phyloP scores from a whole-genome alignment of 2,329 filamentous ascomycete genomes.

The Teratosphaeria destructans region DNA sequence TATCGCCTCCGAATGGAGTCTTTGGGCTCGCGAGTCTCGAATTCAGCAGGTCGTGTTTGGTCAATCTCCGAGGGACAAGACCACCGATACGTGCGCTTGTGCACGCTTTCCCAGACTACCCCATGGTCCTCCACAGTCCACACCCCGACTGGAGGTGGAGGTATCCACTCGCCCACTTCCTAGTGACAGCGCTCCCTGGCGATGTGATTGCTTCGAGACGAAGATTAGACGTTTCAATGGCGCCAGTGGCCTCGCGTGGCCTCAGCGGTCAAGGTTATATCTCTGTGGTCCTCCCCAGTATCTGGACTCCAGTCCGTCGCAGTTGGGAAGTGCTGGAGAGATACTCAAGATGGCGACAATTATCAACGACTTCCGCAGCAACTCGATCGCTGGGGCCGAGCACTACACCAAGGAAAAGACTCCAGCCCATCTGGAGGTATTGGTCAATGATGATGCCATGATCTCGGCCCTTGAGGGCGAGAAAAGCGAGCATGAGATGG shows the following conservation, averaged over 20 bases:
- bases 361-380: neutral
- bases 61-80: no score
- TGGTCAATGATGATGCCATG: conserved; percentile 29
- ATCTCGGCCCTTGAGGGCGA: conserved; percentile 44
- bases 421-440: neutral
- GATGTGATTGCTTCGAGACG: neutral
- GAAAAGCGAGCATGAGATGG: conserved; percentile 38
- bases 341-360: neutral
- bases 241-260: neutral
- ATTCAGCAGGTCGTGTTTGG: neutral
- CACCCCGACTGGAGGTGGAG: neutral
- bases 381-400: neutral
- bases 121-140: neutral
- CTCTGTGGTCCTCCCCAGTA: neutral
- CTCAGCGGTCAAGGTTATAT: neutral
- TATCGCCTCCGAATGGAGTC: neutral
- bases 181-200: neutral
- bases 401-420: neutral
- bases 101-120: neutral
- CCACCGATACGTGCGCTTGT: neutral
- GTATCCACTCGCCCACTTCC: neutral
- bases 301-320: neutral
- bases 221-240: neutral
- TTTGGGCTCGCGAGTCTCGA: neutral
- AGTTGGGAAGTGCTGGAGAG: neutral